Evolutionary conservation across 805 yeast genomes (phyloP), one percentile per base, ranked within the genome.

Genomic region (Pachysolen tannophilus): DNA sequence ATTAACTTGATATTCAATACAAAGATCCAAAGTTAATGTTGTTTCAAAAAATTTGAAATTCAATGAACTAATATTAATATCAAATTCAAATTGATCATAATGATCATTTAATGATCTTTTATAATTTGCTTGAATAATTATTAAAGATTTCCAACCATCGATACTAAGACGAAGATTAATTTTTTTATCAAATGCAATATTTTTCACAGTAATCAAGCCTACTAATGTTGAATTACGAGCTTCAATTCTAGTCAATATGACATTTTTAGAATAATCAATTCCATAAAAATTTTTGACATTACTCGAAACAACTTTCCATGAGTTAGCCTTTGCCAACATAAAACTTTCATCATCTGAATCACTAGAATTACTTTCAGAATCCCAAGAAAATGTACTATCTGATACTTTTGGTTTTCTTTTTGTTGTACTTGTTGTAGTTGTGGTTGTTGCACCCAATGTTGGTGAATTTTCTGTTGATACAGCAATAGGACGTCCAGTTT

Each of bases 391-490:
- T 45, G 50, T 32, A 19, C 13, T 17, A 28, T 33, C 27, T 11
- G 26, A 11, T 14, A 23, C 10, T 11, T 8, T 8, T 7, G 26
- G 26, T 7, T 11, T 11, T 11, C 13, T 11, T 58, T 58, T 53
- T 9, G 16, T 19, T n/a, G 44, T 50, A 20, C 45, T 29, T 24
- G 43, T 17, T 21, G 26, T 37, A 19, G 55, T 48, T 18, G 52
- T 44, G n/a, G n/a, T n/a, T n/a, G n/a, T n/a, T n/a, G n/a, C n/a
- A n/a, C n/a, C n/a, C 13, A 40, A 33, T 11, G 58, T 48, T 1
- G 79, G 79, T 2, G 82, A 67, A 43, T 65, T 67, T 28, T 72
- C 75, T 33, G 64, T 59, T 0, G 82, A 75, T n/a, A 79, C 81
- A 2, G 81, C 68, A 8, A 67, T 63, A 20, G 87, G 86, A 42